phyloP scores from a whole-genome alignment of 345 rosid genomes.

The Lumnitzera littorea region DNA sequence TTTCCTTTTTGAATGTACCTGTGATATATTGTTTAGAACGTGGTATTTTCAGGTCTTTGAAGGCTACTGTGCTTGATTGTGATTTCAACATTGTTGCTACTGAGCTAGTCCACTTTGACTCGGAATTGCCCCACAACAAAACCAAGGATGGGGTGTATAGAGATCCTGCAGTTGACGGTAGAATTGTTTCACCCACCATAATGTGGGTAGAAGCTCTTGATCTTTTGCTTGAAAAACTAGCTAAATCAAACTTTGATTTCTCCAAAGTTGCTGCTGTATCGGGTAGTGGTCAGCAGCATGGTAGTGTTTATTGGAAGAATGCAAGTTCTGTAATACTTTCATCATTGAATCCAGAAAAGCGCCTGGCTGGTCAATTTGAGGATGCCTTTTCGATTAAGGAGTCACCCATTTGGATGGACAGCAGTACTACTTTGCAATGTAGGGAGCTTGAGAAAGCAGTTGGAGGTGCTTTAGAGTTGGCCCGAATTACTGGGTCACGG shows the following conservation, averaged over 20 bases:
- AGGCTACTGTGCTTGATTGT: constrained; percentile 82
- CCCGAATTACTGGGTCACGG: constrained; percentile 68
- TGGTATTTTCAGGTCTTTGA: constrained; percentile 64
- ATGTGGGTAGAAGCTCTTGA: constrained; percentile 99
- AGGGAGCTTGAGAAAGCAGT: constrained; percentile 82
- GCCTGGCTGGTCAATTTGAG: constrained; percentile 51
- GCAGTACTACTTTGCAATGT: constrained; percentile 76
- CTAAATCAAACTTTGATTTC: constrained; percentile 49
- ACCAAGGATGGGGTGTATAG: constrained; percentile 83
- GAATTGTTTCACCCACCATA: constrained; percentile 89
- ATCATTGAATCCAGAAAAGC: constrained; percentile 46
- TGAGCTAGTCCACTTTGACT: constrained; percentile 70
- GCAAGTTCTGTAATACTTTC: constrained; percentile 47
- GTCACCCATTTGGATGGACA: constrained; percentile 96
- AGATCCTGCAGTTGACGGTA: constrained; percentile 53
- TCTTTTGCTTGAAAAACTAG: constrained; percentile 58
- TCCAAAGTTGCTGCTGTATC: constrained; percentile 69
- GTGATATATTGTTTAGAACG: neutral
- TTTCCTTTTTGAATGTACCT: neutral
- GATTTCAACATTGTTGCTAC: constrained; percentile 51
- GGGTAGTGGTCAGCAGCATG: constrained; percentile 97
- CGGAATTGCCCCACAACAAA: constrained; percentile 70
- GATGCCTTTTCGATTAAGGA: constrained; percentile 61
- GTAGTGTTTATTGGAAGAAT: constrained; percentile 88
- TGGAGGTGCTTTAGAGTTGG: constrained; percentile 79